phyloP scores from a whole-genome alignment of 2,329 filamentous ascomycete genomes.

The Magnaporthales sp. region DNA sequence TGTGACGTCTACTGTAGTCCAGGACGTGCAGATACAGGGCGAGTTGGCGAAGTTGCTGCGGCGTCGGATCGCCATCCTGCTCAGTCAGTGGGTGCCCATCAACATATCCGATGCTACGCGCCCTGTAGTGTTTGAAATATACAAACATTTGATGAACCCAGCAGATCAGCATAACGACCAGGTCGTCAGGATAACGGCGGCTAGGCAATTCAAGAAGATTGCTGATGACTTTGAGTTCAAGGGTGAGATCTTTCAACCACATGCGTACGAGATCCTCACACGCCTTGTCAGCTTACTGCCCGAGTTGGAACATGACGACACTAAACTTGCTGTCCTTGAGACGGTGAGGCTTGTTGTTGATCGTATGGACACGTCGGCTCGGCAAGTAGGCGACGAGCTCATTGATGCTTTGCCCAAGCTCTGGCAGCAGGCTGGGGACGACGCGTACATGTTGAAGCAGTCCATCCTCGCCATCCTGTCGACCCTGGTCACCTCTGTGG shows the following conservation, averaged over 20 bases:
- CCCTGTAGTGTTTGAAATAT: constrained; percentile 77
- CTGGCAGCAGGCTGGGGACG: constrained; percentile 72
- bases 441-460: constrained; percentile 91
- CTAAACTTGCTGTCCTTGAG: constrained; percentile 81
- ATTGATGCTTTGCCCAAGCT: constrained; percentile 71
- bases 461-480: constrained; percentile 80
- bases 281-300: constrained; percentile 70
- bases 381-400: constrained; percentile 67
- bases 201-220: constrained; percentile 70
- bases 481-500: constrained; percentile 80
- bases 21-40: constrained; percentile 61
- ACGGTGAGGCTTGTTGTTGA: constrained; percentile 76
- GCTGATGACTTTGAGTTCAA: constrained; percentile 81
- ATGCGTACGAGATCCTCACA: constrained; percentile 63
- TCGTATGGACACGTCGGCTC: constrained; percentile 66
- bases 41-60: constrained; percentile 71
- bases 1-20: constrained; percentile 63
- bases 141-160: constrained; percentile 73
- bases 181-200: constrained; percentile 86
- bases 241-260: constrained; percentile 65
- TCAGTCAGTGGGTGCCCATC: constrained; percentile 83
- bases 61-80: constrained; percentile 77
- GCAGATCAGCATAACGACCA: constrained; percentile 69
- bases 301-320: constrained; percentile 74
- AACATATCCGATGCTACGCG: constrained; percentile 61